Base-by-base conservation (phyloP, 768 basidiomycete genomes). In the Pleurotus pulmonarius region DNA sequence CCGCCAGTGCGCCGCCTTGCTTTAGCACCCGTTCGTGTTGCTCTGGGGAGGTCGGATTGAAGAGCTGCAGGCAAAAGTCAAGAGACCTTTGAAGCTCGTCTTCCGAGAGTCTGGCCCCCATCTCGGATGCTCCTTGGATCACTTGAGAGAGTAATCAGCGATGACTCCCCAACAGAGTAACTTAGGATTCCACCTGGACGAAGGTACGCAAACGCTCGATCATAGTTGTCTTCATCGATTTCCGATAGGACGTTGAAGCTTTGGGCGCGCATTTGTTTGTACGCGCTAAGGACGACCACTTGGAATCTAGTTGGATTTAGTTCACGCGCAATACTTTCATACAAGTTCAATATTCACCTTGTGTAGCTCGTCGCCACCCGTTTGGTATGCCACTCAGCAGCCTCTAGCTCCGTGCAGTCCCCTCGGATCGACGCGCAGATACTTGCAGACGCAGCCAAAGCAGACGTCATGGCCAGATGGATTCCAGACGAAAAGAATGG, bases 41-140 rank as follows among this genome's bases (percentile, higher is more conserved):
- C 62, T 85, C 86, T 8, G 83, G 85, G 7, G 81, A 76, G 2
- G 84, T 86, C 5, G 90, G 87, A 56, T 77, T 81, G 73, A 88
- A 90, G 12, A 90, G 76, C 59, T 85, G 82, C 47, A 84, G 79
- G 65, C 88, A 90, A 66, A 92, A 92, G 67, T 90, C 86, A 20
- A 92, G 76, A 15, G 90, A 87, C 56, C 77, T 83, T 60, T 90
- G 86, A 0, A 92, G 77, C 67, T 92, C 90, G 46, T 73, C 75
- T 68, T 88, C 89, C 2, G 87, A 88, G 34, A 91, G 76, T 13
- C 78, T 81, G 29, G 75, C 72, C 12, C 89, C 90, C 79, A 90
- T 83, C 59, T 92, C 90, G 0, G 85, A 85, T 44, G 85, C 86
- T 5, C 90, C 90, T 68, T 91, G 90, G 38, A 91, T 90, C 25